Evolutionary conservation across 805 yeast genomes (phyloP).

Genomic region (Yamadazyma philogaea): DNA sequence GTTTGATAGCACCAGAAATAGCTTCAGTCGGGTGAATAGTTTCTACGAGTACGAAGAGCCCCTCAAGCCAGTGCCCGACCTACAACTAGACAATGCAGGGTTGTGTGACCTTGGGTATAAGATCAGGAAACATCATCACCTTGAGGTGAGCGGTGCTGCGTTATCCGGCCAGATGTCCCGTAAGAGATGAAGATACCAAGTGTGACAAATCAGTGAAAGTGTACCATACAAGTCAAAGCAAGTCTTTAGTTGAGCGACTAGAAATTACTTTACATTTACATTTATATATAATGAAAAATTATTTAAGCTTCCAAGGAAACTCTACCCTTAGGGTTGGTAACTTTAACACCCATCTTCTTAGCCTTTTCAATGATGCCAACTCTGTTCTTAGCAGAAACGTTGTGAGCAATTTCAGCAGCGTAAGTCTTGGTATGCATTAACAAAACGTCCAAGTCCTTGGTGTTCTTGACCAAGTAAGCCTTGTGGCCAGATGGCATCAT

Average conservation of each 20-base stretch:
- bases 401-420: constrained; percentile 99
- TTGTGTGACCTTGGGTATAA: constrained; percentile 41
- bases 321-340: constrained; percentile 99
- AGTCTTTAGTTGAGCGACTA: not conserved
- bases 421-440: constrained; percentile 96
- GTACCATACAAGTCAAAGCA: not conserved
- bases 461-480: constrained; percentile 89
- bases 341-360: constrained; percentile 96
- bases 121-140: constrained; percentile 41
- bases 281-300: constrained; percentile 15
- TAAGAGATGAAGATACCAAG: constrained; percentile 12
- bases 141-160: constrained; percentile 34
- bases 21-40: constrained; percentile 1
- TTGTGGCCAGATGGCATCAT: constrained; percentile 97
- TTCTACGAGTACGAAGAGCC: constrained; percentile 5
- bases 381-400: constrained; percentile 98
- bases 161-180: constrained; percentile 25
- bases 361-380: constrained; percentile 94
- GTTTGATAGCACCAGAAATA: constrained; percentile 2
- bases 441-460: constrained; percentile 89
- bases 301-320: constrained; percentile 93
- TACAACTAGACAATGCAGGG: constrained; percentile 27
- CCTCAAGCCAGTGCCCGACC: constrained; percentile 13
- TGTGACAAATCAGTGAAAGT: not conserved
- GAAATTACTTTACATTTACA: constrained; percentile 11